Base-by-base conservation (phyloP, 2,329 filamentous ascomycete species). In the Arachnopeziza araneosa region DNA sequence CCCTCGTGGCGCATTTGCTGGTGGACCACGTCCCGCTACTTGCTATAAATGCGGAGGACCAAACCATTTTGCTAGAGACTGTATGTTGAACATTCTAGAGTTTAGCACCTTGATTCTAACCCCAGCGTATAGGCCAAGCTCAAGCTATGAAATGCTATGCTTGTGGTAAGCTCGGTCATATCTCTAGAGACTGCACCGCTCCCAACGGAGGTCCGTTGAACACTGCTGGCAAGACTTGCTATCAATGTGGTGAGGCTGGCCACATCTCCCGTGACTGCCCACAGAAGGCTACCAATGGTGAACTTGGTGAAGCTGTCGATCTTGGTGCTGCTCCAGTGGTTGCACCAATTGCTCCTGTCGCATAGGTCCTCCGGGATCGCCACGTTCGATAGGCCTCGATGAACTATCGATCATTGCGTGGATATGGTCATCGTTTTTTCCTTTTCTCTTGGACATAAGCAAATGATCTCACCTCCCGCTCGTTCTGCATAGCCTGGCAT, bases 41-140 rank as follows among this genome's bases (percentile, higher is more conserved):
- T 89, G 86, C 79, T 89, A 89, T 77, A 89, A 89, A 78, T 89
- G 86, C 74, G 86, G 86, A 68, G 86, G 93, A 36, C 95, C 95
- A 62, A 99, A 99, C 83, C 95, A 99, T 79, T 99, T 96, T 74
- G 95, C 95, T 66, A 90, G 95, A 67, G 95, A 99, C 73, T 99
- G 95, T 44, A 14, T 32, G 36, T 6, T 17, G 12, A 59, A 60
- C 55, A 56, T 61, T 50, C 24, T 30, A 30, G 55, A 8, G 21
- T 8, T 22, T 48, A 19, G 14, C 12, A 24, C 10, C 2, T 14
- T 53, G 23, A 23, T 50, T 32, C 14, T 56, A 63, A 57, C 59
- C 4, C 4, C 17, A 44, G 6, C 17, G 6, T 44, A 5, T 44
- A 44, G 36, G 36, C 57, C 95, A 98, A 81, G 93, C 95, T 68